Base-by-base conservation (phyloP, 1,284 basidiomycete species). In the Microbotryomycetes sp. region DNA sequence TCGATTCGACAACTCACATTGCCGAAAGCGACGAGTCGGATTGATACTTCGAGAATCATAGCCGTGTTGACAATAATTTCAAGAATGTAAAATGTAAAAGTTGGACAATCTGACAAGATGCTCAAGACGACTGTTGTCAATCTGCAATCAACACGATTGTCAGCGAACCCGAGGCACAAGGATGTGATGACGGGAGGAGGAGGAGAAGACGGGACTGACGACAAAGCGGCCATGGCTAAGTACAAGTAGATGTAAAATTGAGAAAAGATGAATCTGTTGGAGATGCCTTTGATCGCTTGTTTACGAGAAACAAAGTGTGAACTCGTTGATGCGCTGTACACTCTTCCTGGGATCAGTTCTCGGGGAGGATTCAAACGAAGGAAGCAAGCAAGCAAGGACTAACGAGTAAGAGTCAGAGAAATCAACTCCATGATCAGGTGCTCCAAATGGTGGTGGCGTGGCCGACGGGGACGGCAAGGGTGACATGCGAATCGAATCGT, bases 41-140 rank as follows among this genome's bases (percentile, higher is more conserved):
- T 87, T 1, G 81, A 81, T 19, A 97, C 92, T 78, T 97, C 92
- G 25, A 87, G 45, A 60, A 97, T 94, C 92, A 97, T 94, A 7
- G 89, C 81, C 0, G 82, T 80, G 73, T 97, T 97, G 75, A 97
- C 84, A 73, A 96, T 85, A 53, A 96, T 79, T 76, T 97, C 92
- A 68, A 97, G 81, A 32, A 94, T 79, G 75, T 92, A 94, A 80
- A 96, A 96, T 3, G 88, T 78, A 2, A 76, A 55, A 0, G 76
- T 76, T 2, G 78, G 78, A 49, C 79, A 79, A 48, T 76, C 74
- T 45, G 70, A 76, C n/a, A 79, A 71, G 45, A 96, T 76, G 74
- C 89, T 92, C 56, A 97, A 80, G n/a, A 89, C 82, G 56, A 96
- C 87, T 0, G 92, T 96, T 4, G 89, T 86, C 57, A 92, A 81